These are phyloP conservation scores for Sanghuangporus sanghuang DNA, from an alignment of 1,284 basidiomycete genomes.

Conservation along the genomic window DNA sequence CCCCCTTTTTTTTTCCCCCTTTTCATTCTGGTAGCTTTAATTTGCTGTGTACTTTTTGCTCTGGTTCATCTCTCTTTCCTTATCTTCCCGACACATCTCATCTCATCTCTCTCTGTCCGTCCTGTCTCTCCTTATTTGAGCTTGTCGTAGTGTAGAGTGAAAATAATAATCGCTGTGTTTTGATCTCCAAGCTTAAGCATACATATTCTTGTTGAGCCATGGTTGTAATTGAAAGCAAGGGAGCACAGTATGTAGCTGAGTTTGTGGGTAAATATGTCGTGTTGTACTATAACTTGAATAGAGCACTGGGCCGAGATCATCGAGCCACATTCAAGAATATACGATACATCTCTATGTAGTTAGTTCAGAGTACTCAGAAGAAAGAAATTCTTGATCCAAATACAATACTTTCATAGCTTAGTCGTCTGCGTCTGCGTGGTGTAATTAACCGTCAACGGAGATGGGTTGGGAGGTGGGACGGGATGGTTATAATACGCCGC, in stretches of 20 bases:
- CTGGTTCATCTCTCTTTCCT: not conserved
- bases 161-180: not conserved
- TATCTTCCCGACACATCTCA: not conserved
- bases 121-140: not conserved
- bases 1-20: no score
- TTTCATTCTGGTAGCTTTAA: no score
- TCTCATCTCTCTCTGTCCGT: not conserved
- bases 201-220: no score
- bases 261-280: not conserved
- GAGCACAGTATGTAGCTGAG: no score
- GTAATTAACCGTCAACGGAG: not conserved
- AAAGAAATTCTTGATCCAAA: not conserved
- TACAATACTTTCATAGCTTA: slow-evolving; percentile 8
- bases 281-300: no score
- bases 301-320: no score
- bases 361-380: no score
- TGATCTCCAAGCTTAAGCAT: no score
- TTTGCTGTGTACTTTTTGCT: not conserved
- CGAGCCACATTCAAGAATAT: no score
- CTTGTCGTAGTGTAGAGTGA: not conserved
- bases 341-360: no score
- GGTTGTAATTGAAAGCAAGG: no score
- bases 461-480: not conserved
- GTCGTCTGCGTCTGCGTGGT: slow-evolving; percentile 11
- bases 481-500: slow-evolving; percentile 2